Evolutionary conservation across 495 filamentous ascomycete species (phyloP), one percentile per base, ranked within the genome.

Genomic region (Penicillium soppii): DNA sequence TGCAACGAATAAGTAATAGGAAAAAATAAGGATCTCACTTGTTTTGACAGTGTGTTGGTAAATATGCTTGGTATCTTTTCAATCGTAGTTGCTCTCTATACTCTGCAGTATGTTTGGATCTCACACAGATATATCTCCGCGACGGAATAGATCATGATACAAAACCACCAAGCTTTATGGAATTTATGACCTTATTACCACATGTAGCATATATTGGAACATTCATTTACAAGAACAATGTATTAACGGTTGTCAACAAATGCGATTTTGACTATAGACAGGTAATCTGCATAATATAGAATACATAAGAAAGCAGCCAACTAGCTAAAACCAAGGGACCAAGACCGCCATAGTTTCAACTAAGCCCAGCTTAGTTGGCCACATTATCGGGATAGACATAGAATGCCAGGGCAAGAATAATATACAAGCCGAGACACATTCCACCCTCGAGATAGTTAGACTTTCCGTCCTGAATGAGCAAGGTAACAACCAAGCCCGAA

Each of bases 371-470:
- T 20, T 30, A 48, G 33, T 8, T 26, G 27, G 47, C 25, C 30
- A 57, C 65, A 54, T 84, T 75, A 54, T 91, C 85, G 5, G 92
- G 92, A 54, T 92, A 94, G 44, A 92, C 89, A 61, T 86, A 92
- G 72, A 96, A 96, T 7, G 90, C 91, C 19, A 95, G 71, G 0
- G 89, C 91, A 46, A 96, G 91, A 52, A 96, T 95, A 37, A 85
- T 79, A 59, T 82, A 88, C 82, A 86, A 82, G 62, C 80, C 81
- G 61, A 91, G 58, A 66, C 92, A 88, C 87, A 97, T 91, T 30
- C 86, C 86, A 40, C 92, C 92, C 71, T 97, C 92, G 7, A 97
- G 82, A 52, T 95, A 97, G 65, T 97, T 97, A 12, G 86, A 90
- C 74, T 92, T 94, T 47, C 92, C 92, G 67, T 97, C 92, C 65